These are phyloP conservation scores for Albugo candida DNA, from an alignment of 352 stramenopile genomes.

Conservation along the genomic window DNA sequence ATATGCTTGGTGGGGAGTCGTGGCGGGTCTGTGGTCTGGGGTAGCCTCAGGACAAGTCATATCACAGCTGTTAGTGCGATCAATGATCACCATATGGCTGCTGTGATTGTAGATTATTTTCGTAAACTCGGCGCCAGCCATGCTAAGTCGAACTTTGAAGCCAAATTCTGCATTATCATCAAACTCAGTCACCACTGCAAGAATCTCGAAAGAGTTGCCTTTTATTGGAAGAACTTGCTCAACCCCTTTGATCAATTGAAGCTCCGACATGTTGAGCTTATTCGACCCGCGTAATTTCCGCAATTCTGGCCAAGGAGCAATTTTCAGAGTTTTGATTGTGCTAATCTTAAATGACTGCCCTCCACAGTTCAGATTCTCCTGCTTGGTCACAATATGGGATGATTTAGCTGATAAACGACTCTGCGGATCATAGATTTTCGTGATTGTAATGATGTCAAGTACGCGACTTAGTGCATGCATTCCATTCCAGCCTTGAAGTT, in stretches of 20 bases:
- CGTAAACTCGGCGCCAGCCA: slow-evolving; percentile 22
- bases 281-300: slow-evolving; percentile 19
- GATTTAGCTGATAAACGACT: slow-evolving; percentile 21
- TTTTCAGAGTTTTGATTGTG: slow-evolving; percentile 39
- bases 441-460: slow-evolving; percentile 26
- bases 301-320: slow-evolving; percentile 24
- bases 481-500: slow-evolving; percentile 48
- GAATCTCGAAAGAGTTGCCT: slow-evolving; percentile 23
- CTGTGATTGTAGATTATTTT: slow-evolving; percentile 40
- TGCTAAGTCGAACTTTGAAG: slow-evolving; percentile 32
- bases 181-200: slow-evolving; percentile 21
- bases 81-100: slow-evolving; percentile 35
- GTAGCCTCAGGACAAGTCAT: slow-evolving; percentile 7
- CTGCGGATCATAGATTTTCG: slow-evolving; percentile 27
- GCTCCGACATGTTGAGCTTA: background rate
- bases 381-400: slow-evolving; percentile 20
- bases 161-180: slow-evolving; percentile 22
- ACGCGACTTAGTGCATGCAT: slow-evolving; percentile 36
- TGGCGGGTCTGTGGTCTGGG: slow-evolving; percentile 23
- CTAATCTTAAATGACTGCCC: slow-evolving; percentile 12
- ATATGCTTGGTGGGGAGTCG: slow-evolving; percentile 17
- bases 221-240: no score
- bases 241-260: no score
- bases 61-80: slow-evolving; percentile 16
- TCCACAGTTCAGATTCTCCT: background rate